Percentiles rank a stretch among this genome's conserved stretches.
phyloP scores from a whole-genome alignment of 352 stramenopile genomes.

The Phytopythium chamaehyphon region DNA sequence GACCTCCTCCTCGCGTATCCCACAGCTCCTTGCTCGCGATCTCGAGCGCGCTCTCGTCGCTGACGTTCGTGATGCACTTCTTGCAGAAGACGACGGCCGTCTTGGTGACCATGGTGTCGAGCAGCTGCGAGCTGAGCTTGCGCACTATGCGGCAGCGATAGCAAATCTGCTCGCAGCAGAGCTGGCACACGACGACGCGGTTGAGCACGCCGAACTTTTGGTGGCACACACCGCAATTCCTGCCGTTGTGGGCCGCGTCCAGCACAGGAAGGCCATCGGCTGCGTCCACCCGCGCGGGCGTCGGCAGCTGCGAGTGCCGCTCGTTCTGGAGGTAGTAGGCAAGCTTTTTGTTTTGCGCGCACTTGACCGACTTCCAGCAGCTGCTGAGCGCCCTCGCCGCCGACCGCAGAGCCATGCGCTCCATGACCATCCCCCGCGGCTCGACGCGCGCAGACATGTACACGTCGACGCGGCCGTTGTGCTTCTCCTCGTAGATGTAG shows the following conservation, averaged over 20 bases:
- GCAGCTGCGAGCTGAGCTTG: conserved; percentile 38
- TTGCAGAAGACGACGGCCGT: conserved; percentile 63
- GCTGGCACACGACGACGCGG: conserved; percentile 31
- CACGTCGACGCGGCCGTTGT: conserved; percentile 45
- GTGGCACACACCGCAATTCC: conserved; percentile 32
- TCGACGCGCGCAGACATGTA: conserved; percentile 61
- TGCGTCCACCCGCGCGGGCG: conserved; percentile 1
- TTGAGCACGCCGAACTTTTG: conserved; percentile 24
- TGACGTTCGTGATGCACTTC: conserved; percentile 46
- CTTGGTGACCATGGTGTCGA: conserved; percentile 36
- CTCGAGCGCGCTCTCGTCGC: conserved; percentile 48
- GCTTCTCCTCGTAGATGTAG: conserved; percentile 55
- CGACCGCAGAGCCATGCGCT: conserved; percentile 35
- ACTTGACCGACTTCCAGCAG: conserved; percentile 59
- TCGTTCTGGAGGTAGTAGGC: conserved; percentile 48
- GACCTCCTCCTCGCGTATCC: conserved; percentile 22
- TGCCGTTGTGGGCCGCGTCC: conserved; percentile 17
- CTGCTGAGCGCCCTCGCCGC: conserved; percentile 43
- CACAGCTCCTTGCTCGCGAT: conserved; percentile 60
- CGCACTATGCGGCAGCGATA: conserved; percentile 35
- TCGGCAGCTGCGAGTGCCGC: conserved; percentile 11
- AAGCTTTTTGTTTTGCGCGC: conserved; percentile 70
- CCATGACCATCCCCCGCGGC: conserved; percentile 35
- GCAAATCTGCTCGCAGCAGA: conserved; percentile 42
- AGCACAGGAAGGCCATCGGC: conserved; percentile 3